Evolutionary conservation across 768 basidiomycete genomes (phyloP).

Genomic region (Lepiota brunneoincarnata): DNA sequence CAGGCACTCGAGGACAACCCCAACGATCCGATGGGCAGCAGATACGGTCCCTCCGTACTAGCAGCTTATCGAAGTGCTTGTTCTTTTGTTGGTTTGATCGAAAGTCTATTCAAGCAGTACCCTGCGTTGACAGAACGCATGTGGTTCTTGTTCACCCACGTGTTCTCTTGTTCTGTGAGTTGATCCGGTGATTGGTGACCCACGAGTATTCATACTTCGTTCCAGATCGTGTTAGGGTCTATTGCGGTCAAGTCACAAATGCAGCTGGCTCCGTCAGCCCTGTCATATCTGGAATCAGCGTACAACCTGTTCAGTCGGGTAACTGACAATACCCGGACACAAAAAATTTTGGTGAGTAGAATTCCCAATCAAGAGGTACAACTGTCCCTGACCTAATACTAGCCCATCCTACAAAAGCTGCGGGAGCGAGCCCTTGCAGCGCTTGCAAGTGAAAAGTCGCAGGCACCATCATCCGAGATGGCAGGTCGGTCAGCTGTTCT

Average conservation of each 20-base stretch:
- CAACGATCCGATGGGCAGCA: constrained; percentile 65
- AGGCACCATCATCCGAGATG: constrained; percentile 15
- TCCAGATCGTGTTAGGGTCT: constrained; percentile 65
- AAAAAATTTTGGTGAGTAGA: constrained; percentile 56
- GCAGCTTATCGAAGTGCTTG: constrained; percentile 71
- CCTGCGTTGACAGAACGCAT: constrained; percentile 64
- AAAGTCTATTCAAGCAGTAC: constrained; percentile 63
- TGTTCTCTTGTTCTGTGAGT: constrained; percentile 68
- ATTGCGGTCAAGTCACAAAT: constrained; percentile 65
- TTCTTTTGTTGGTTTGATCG: constrained; percentile 62
- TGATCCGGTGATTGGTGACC: neutral
- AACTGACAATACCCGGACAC: constrained; percentile 48
- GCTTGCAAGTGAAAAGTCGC: constrained; percentile 26
- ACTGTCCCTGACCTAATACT: neutral
- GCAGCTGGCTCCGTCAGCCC: constrained; percentile 62
- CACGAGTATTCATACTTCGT: constrained; percentile 3
- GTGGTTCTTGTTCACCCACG: constrained; percentile 74
- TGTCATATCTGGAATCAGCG: constrained; percentile 67
- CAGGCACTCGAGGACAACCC: constrained; percentile 64
- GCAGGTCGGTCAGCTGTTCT: constrained; percentile 32
- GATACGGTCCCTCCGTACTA: constrained; percentile 64
- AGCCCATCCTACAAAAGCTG: constrained; percentile 65
- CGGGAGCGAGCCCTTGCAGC: constrained; percentile 49
- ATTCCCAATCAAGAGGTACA: neutral
- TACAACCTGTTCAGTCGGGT: constrained; percentile 55